A percentile compares a stretch with the other conserved stretches of the same genome.
Evolutionary conservation across 1,284 basidiomycete genomes (phyloP).

Genomic region (Puccinia hordei): DNA sequence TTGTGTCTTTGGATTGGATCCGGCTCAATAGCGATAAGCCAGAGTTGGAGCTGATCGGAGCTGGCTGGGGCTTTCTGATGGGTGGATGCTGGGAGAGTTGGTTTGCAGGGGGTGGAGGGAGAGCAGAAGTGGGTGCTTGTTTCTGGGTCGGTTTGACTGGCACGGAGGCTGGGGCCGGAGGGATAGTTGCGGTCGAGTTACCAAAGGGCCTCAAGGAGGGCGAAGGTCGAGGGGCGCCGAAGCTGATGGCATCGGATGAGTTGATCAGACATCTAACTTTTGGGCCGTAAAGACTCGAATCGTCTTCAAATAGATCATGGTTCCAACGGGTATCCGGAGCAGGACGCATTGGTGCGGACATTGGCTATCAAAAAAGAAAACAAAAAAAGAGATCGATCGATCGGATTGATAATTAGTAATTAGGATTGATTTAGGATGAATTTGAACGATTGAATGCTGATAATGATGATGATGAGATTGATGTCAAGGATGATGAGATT

Average conservation of each 20-base stretch:
- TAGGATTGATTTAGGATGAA: not conserved
- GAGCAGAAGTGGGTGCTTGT: not conserved
- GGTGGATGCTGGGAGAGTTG: not conserved
- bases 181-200: not conserved
- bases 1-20: conserved; percentile 10
- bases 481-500: not conserved
- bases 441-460: not conserved
- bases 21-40: conserved; percentile 36
- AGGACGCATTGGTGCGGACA: not conserved
- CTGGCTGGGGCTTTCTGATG: not conserved
- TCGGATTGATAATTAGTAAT: too few species aligned
- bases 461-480: too few species aligned
- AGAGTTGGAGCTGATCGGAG: conserved; percentile 12
- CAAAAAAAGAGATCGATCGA: too few species aligned
- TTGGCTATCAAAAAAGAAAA: not conserved
- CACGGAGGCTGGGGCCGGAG: not conserved
- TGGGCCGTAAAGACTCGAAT: conserved; percentile 37
- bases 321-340: conserved; percentile 8
- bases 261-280: conserved; percentile 24
- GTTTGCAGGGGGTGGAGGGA: not conserved
- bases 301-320: conserved; percentile 37
- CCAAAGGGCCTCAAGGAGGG: conserved; percentile 42
- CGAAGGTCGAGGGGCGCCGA: conserved; percentile 14
- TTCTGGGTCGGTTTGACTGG: not conserved
- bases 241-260: not conserved